These are phyloP conservation scores for Ormosia emarginata DNA, from an alignment of 306 rosid genomes.

Conservation along the genomic window DNA sequence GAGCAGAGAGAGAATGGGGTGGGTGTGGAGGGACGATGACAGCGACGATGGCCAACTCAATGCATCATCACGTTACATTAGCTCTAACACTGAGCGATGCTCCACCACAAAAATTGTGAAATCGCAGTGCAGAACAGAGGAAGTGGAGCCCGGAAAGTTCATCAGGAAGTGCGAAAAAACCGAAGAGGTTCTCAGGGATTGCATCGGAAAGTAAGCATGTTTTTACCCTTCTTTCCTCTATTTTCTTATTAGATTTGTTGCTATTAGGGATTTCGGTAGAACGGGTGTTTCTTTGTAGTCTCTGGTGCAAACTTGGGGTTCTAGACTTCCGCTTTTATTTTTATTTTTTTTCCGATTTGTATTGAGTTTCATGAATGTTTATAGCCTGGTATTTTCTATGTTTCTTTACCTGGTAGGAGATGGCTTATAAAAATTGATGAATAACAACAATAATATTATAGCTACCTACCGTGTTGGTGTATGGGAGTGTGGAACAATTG, in stretches of 20 bases:
- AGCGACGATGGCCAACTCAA: background rate
- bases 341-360: too few species aligned
- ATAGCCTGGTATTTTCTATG: too few species aligned
- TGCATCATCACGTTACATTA: background rate
- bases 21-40: conserved; percentile 67
- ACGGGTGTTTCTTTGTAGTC: too few species aligned
- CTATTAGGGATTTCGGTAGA: too few species aligned
- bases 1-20: conserved; percentile 48
- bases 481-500: too few species aligned
- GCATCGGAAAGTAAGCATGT: conserved; percentile 56
- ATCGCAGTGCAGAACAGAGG: conserved; percentile 77
- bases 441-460: background rate
- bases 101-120: conserved; percentile 57
- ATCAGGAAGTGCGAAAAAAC: conserved; percentile 79
- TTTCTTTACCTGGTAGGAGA: too few species aligned
- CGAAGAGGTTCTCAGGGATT: conserved; percentile 68
- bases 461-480: too few species aligned
- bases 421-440: too few species aligned
- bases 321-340: too few species aligned
- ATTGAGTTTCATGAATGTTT: too few species aligned
- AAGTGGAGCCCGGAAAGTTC: conserved; percentile 80
- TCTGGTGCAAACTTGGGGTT: too few species aligned
- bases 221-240: background rate
- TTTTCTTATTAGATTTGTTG: too few species aligned
- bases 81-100: conserved; percentile 26